These are phyloP conservation scores for Diplodia mutila DNA, from an alignment of 2,329 filamentous ascomycete genomes.

Conservation along the genomic window DNA sequence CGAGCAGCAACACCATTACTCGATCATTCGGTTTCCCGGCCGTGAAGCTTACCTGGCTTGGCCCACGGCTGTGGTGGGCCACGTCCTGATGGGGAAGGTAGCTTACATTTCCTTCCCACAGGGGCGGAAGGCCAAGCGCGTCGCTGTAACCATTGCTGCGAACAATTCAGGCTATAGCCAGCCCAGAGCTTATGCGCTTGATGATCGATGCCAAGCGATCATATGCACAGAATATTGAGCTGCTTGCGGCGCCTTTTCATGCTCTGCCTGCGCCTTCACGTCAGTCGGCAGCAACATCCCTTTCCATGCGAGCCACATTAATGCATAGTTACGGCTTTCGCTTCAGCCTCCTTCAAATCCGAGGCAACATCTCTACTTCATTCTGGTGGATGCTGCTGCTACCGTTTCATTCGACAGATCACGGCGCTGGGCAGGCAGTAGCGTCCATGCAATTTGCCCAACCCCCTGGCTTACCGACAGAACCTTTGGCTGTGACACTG, in stretches of 20 bases:
- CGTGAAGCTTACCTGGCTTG: not conserved
- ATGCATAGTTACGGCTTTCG: not conserved
- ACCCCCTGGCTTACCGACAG: not conserved
- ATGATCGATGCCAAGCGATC: not conserved
- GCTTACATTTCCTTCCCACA: not conserved
- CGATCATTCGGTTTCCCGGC: not conserved
- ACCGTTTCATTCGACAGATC: not conserved
- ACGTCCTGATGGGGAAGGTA: constrained; percentile 10
- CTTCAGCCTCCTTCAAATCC: not conserved
- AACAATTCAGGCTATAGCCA: constrained; percentile 18
- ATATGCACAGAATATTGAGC: not conserved
- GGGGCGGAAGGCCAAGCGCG: constrained; percentile 9
- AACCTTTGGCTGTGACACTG: not conserved
- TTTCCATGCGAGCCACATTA: not conserved
- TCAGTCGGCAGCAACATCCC: not conserved
- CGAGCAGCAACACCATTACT: not conserved
- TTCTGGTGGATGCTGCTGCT: not conserved
- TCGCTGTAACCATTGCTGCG: constrained; percentile 14
- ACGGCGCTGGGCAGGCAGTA: not conserved
- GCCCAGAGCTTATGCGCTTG: not conserved
- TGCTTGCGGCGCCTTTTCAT: constrained; percentile 12
- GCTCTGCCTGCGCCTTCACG: not conserved
- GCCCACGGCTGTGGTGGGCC: constrained; percentile 1
- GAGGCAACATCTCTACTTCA: constrained; percentile 5
- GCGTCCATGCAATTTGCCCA: not conserved